A percentile compares a stretch with the other conserved stretches of the same genome.
Conservation (phyloP, 371 early-diverging fungal genomes). For the Dinochytrium kinnereticum region DNA sequence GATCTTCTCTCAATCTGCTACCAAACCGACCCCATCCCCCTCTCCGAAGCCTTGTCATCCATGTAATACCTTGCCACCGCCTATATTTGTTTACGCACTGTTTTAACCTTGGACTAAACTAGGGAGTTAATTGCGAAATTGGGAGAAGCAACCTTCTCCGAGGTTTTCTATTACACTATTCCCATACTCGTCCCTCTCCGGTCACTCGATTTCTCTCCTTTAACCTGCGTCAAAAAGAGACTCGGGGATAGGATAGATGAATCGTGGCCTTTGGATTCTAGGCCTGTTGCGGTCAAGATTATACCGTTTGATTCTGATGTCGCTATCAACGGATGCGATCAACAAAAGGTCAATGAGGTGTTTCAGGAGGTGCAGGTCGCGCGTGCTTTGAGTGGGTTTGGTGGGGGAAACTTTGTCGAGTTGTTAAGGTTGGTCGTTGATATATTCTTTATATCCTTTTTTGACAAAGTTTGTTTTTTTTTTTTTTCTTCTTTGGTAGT, state of each 20-base stretch:
- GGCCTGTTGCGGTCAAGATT: conserved; percentile 38
- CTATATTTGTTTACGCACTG: no score
- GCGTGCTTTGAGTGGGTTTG: conserved; percentile 23
- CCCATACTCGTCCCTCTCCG: neutral
- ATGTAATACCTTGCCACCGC: no score
- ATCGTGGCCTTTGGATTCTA: neutral
- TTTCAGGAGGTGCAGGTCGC: conserved; percentile 37
- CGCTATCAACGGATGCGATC: conserved; percentile 12
- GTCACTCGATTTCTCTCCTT: conserved; percentile 6
- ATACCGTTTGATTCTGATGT: conserved; percentile 35
- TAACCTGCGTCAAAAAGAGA: neutral
- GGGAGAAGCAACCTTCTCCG: conserved; percentile 52
- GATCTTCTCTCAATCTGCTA: conserved; percentile 9
- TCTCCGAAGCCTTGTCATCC: conserved; percentile 22
- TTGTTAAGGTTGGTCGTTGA: conserved; percentile 18
- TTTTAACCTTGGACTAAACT: no score
- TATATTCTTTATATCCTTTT: neutral
- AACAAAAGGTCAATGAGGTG: conserved; percentile 30
- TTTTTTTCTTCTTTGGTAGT: conserved; percentile 21
- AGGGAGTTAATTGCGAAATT: conserved; percentile 41
- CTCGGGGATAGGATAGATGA: neutral
- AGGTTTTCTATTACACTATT: conserved; percentile 35
- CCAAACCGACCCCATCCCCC: conserved; percentile 30
- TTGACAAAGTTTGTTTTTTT: neutral
- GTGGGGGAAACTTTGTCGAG: neutral